Percentiles rank a stretch among this genome's conserved stretches.
phyloP scores from a whole-genome alignment of 495 filamentous ascomycete species.

The Margaritispora aquatica region DNA sequence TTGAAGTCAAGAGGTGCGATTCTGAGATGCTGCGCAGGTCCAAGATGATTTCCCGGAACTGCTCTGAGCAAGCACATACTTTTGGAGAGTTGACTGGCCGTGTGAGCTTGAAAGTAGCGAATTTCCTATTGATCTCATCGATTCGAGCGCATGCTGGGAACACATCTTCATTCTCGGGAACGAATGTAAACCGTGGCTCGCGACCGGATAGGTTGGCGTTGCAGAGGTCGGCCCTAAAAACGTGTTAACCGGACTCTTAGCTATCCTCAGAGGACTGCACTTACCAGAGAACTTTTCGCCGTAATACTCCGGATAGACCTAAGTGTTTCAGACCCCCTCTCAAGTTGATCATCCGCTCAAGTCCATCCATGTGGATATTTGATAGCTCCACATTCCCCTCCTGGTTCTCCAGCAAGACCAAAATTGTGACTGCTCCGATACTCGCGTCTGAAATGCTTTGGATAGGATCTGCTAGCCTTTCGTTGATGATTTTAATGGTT shows the following conservation, averaged over 20 bases:
- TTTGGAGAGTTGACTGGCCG: background rate
- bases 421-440: background rate
- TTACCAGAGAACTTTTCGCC: constrained; percentile 1
- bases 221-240: background rate
- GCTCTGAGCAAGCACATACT: background rate
- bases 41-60: background rate
- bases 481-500: background rate
- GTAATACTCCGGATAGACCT: background rate
- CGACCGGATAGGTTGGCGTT: background rate
- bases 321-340: background rate
- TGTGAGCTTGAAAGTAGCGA: background rate
- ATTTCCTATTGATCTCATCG: background rate
- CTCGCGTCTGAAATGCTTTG: background rate
- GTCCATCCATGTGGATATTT: background rate
- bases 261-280: background rate
- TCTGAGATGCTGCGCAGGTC: background rate
- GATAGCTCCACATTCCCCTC: background rate
- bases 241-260: background rate
- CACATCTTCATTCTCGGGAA: background rate
- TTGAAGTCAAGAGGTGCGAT: background rate
- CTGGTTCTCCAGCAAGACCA: background rate
- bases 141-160: background rate
- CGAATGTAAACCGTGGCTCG: background rate
- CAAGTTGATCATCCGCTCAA: background rate
- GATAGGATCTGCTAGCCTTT: background rate